Evolutionary conservation across 1,139 yeast species (phyloP), one percentile per base, ranked within the genome.

Genomic region (Kazachstania sp.): DNA sequence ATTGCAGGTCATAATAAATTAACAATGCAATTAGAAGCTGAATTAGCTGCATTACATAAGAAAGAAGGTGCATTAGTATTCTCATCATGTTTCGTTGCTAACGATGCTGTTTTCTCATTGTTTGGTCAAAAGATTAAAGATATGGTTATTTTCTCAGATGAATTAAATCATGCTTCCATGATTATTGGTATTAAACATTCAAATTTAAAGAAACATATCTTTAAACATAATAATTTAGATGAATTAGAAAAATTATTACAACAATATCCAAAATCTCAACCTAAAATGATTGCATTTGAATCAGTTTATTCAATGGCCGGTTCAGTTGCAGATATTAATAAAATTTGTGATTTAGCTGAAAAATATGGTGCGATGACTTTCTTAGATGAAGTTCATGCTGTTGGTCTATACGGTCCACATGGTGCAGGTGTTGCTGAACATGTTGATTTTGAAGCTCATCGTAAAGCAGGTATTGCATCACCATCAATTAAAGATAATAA

Each of bases 381-480:
- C 69, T 75, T 94, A 65, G 99, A 92, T 67, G 99, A 92, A 69
- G 99, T 92, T 42, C 99, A 92, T 64, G 97, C 98, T 39, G 97
- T 94, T 46, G 99, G 99, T 48, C 79, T 92, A 84, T 92, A 92
- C 66, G 98, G 98, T 61, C 97, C 98, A 51, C 96, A 86, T 62
- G 99, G 99, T 62, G 98, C 96, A 39, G 99, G 99, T 71, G 97
- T 92, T 48, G 97, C 97, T 44, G 98, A 94, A 69, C 98, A 92
- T 66, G 74, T 85, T 62, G 86, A 92, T 68, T 90, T 87, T 61
- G 86, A 86, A 43, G 80, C 81, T 51, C 95, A 88, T 65, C 75
- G 83, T 65, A 72, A 77, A 54, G 64, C 78, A 15, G 95, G 94
- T 59, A 73, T 81, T 45, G 74, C 75, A 8, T 70, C 79, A n/a